Conservation (phyloP, 345 rosid species). For the Cochlearia excelsa region DNA sequence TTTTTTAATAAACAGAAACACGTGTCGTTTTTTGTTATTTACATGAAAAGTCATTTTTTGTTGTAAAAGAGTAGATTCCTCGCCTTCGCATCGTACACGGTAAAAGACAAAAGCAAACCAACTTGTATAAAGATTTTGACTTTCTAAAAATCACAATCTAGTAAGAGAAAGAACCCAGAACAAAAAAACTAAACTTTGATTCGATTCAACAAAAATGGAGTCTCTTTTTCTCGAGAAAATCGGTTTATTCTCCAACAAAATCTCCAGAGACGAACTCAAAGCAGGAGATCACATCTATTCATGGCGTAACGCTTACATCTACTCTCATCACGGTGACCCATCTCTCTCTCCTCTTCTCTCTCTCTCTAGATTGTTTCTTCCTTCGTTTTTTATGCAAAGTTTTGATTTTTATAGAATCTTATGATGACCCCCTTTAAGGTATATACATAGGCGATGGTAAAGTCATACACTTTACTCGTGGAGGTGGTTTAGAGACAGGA, state of each 20-base stretch:
- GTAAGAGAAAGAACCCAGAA: background rate
- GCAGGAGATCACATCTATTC: slow-evolving; percentile 84
- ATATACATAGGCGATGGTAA: slow-evolving; percentile 59
- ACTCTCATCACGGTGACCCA: slow-evolving; percentile 68
- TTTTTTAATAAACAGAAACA: too few relatives aligned
- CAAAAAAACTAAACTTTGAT: background rate
- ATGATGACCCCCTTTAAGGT: slow-evolving; percentile 30
- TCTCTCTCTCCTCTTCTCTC: slow-evolving; percentile 9
- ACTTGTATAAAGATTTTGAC: too few relatives aligned
- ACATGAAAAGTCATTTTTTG: too few relatives aligned
- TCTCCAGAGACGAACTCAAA: slow-evolving; percentile 48
- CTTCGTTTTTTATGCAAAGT: background rate
- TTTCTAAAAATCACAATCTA: too few relatives aligned
- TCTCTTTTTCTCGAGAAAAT: slow-evolving; percentile 32
- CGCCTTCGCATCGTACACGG: too few relatives aligned
- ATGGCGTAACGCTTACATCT: slow-evolving; percentile 65
- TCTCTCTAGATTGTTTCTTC: background rate
- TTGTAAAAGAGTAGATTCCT: too few relatives aligned
- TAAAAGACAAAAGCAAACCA: too few relatives aligned
- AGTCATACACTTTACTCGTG: slow-evolving; percentile 77
- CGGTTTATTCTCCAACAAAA: slow-evolving; percentile 60
- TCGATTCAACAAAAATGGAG: background rate
- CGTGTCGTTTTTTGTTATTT: too few relatives aligned
- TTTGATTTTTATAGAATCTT: too few relatives aligned
- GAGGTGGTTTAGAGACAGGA: slow-evolving; percentile 62